Percentiles rank a stretch among this genome's conserved stretches.
Conservation (phyloP, 768 basidiomycete species). For the Amanita rimosa region DNA sequence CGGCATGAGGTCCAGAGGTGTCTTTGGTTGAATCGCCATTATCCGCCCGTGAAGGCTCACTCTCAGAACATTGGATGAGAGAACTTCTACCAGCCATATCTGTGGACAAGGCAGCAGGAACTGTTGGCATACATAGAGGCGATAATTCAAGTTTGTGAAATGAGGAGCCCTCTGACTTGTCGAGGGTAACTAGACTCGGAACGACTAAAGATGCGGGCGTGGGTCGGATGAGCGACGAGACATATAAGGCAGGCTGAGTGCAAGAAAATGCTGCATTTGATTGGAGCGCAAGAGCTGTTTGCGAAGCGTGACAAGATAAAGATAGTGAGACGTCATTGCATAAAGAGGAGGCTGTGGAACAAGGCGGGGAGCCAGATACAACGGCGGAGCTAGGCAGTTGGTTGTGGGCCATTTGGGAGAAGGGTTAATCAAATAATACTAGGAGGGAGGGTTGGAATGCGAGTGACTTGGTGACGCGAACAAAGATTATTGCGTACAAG, state of each 20-base stretch:
- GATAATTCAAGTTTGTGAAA: background rate
- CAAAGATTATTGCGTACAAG: conserved; percentile 7
- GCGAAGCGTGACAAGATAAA: conserved; percentile 4
- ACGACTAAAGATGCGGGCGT: background rate
- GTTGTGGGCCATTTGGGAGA: conserved; percentile 3
- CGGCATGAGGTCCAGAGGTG: background rate
- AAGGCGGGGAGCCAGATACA: background rate
- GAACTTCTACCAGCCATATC: background rate
- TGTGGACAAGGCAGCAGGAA: background rate
- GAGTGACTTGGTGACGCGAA: conserved; percentile 6
- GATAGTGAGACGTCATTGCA: background rate
- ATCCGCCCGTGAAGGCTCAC: background rate
- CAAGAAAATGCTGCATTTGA: background rate
- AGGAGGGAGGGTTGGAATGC: background rate
- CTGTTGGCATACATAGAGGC: conserved; percentile 1
- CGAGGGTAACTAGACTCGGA: background rate
- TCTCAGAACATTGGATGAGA: background rate
- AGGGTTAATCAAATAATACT: background rate
- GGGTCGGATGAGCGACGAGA: background rate
- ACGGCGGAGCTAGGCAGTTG: background rate
- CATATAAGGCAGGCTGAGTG: background rate
- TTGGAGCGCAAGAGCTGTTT: conserved; percentile 5
- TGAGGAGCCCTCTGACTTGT: background rate
- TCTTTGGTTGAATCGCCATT: background rate
- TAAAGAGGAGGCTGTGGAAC: background rate